phyloP scores from a whole-genome alignment of 2,329 filamentous ascomycete genomes.

The Fonsecaea nubica region DNA sequence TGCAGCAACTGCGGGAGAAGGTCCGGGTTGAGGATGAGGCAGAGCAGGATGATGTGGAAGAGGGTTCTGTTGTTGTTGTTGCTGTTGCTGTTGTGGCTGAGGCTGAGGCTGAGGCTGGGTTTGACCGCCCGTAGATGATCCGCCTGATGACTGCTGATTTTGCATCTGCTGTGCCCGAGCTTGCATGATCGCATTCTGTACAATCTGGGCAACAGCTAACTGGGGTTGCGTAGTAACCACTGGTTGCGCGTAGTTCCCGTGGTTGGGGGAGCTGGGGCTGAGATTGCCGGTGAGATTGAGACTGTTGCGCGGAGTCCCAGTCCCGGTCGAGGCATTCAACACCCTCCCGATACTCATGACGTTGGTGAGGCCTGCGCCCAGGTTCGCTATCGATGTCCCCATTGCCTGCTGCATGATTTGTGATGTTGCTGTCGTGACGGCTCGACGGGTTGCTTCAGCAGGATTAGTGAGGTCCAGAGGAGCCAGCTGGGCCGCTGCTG shows the following conservation, averaged over 20 bases:
- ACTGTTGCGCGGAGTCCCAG: conserved; percentile 14
- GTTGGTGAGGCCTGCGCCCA: conserved; percentile 37
- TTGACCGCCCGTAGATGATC: conserved; percentile 3
- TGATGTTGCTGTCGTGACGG: conserved; percentile 33
- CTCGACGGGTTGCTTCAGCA: conserved; percentile 23
- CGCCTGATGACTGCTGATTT: conserved; percentile 17
- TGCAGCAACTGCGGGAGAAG: not conserved
- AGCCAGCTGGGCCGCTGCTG: conserved; percentile 14
- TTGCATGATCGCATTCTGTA: conserved; percentile 28
- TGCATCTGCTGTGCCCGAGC: conserved; percentile 7
- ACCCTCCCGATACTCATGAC: conserved; percentile 32
- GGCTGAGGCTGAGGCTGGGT: conserved; percentile 32
- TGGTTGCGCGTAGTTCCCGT: conserved; percentile 17
- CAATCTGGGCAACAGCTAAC: conserved; percentile 20
- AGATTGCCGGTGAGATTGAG: conserved; percentile 24
- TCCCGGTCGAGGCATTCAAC: conserved; percentile 14
- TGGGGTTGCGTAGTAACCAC: conserved; percentile 24
- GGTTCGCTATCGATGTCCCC: conserved; percentile 31
- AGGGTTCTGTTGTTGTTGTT: conserved; percentile 1
- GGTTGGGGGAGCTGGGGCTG: conserved; percentile 18
- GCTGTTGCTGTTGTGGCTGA: conserved; percentile 28
- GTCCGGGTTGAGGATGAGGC: conserved; percentile 10
- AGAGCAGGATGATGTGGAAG: conserved; percentile 5
- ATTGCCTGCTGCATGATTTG: conserved; percentile 39
- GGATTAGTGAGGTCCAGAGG: conserved; percentile 8